phyloP scores from a whole-genome alignment of 73 alveolate genomes.

The Halteria grandinella region DNA sequence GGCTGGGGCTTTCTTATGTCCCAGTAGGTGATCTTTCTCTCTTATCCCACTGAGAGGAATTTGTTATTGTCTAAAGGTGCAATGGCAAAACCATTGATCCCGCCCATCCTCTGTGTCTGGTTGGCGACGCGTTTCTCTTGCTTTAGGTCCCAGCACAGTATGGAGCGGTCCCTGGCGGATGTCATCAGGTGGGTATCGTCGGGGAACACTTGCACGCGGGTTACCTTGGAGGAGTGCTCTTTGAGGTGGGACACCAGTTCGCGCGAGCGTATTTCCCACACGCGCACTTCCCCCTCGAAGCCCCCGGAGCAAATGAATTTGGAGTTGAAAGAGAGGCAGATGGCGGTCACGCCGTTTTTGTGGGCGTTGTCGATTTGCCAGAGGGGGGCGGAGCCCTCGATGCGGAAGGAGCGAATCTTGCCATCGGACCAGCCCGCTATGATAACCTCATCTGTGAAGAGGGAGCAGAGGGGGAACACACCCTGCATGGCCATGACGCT shows the following conservation, averaged over 20 bases:
- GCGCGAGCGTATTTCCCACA: constrained; percentile 95
- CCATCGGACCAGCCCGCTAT: constrained; percentile 97
- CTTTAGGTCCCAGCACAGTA: constrained; percentile 93
- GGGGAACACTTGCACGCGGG: constrained; percentile 87
- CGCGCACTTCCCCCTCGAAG: constrained; percentile 92
- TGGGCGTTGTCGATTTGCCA: constrained; percentile 98
- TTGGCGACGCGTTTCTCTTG: constrained; percentile 94
- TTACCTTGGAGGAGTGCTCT: constrained; percentile 94
- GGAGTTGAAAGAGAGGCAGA: constrained; percentile 80
- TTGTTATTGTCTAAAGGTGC: constrained; percentile 78
- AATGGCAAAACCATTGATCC: constrained; percentile 87
- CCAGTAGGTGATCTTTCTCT: constrained; percentile 95
- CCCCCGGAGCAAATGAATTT: constrained; percentile 95
- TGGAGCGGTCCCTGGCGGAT: constrained; percentile 92
- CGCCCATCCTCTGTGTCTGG: constrained; percentile 96
- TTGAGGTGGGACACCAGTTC: constrained; percentile 95
- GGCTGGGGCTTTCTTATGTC: constrained; percentile 92
- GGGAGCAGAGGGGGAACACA: constrained; percentile 90
- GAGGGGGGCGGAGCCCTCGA: constrained; percentile 83
- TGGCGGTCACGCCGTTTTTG: constrained; percentile 92
- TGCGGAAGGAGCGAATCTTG: constrained; percentile 86
- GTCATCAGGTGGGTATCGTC: constrained; percentile 92
- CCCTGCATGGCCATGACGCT: constrained; percentile 70
- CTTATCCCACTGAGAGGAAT: constrained; percentile 92
- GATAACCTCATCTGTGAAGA: constrained; percentile 91